Conservation (phyloP, 2,329 filamentous ascomycete species). For the Talaromyces sp. region DNA sequence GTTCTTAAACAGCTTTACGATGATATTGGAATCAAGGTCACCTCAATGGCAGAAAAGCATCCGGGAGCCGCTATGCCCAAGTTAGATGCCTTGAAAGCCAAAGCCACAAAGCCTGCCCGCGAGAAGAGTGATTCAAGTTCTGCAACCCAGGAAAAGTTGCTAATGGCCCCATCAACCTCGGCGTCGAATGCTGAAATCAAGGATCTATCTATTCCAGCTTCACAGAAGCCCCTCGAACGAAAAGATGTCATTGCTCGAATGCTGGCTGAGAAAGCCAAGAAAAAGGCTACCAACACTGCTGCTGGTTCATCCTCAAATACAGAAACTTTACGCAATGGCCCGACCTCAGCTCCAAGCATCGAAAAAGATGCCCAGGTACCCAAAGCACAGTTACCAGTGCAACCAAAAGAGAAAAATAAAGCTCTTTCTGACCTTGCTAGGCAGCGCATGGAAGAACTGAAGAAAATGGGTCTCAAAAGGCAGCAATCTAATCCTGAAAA, state of each 20-base stretch:
- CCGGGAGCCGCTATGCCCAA: constrained; percentile 15
- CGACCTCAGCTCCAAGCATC: not conserved
- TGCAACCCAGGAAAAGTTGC: not conserved
- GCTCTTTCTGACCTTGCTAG: constrained; percentile 70
- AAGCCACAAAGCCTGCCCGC: not conserved
- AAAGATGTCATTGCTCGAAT: constrained; percentile 73
- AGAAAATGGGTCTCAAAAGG: constrained; percentile 46
- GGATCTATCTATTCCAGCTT: not conserved
- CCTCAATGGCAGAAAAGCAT: constrained; percentile 17
- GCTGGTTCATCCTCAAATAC: not conserved
- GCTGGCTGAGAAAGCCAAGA: constrained; percentile 66
- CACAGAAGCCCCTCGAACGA: constrained; percentile 54
- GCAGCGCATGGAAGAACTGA: constrained; percentile 71
- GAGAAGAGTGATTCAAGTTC: not conserved
- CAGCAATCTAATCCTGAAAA: constrained; percentile 23
- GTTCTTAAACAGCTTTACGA: constrained; percentile 62
- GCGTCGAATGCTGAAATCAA: not conserved
- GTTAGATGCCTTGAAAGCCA: constrained; percentile 12
- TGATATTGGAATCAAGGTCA: constrained; percentile 57
- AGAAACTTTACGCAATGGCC: not conserved
- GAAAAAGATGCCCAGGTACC: constrained; percentile 12
- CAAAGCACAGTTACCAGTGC: constrained; percentile 12
- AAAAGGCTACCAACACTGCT: constrained; percentile 25
- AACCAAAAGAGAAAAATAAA: constrained; percentile 42
- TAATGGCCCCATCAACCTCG: not conserved